A percentile compares a stretch with the other conserved stretches of the same genome.
phyloP scores from a whole-genome alignment of 169 alveolate species.

The Plasmodium gonderi region DNA sequence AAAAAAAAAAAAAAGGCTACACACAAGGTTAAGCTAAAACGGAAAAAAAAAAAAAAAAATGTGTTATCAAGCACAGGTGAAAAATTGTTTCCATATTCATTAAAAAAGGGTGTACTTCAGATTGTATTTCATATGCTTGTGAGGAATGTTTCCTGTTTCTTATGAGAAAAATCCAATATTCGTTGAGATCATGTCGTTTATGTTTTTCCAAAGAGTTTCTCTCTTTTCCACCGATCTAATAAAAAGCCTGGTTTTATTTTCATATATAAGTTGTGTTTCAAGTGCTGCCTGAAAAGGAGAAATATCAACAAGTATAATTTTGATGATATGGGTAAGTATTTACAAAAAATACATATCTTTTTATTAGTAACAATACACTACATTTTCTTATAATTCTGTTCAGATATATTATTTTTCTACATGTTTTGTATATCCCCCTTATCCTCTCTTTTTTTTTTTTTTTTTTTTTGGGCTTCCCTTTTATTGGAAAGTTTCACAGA shows the following conservation, averaged over 20 bases:
- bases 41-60: too few species aligned
- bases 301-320: neutral
- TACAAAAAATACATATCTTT: neutral
- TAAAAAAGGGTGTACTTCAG: neutral
- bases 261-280: conserved; percentile 57
- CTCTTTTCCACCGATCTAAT: conserved; percentile 49
- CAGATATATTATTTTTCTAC: too few species aligned
- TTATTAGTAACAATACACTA: too few species aligned
- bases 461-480: too few species aligned
- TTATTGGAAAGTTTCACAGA: too few species aligned
- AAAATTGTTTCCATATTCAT: neutral
- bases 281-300: conserved; percentile 25
- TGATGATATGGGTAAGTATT: neutral
- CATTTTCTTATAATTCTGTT: too few species aligned
- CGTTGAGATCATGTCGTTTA: conserved; percentile 61
- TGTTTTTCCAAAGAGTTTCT: conserved; percentile 56
- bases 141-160: neutral
- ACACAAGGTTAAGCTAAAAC: too few species aligned
- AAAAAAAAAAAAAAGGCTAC: too few species aligned
- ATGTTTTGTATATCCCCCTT: too few species aligned
- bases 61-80: too few species aligned
- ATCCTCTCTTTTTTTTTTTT: too few species aligned
- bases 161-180: conserved; percentile 36
- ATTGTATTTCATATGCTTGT: neutral
- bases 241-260: conserved; percentile 55